These are phyloP conservation scores for Corylus americana DNA, from an alignment of 306 rosid genomes.

Conservation along the genomic window DNA sequence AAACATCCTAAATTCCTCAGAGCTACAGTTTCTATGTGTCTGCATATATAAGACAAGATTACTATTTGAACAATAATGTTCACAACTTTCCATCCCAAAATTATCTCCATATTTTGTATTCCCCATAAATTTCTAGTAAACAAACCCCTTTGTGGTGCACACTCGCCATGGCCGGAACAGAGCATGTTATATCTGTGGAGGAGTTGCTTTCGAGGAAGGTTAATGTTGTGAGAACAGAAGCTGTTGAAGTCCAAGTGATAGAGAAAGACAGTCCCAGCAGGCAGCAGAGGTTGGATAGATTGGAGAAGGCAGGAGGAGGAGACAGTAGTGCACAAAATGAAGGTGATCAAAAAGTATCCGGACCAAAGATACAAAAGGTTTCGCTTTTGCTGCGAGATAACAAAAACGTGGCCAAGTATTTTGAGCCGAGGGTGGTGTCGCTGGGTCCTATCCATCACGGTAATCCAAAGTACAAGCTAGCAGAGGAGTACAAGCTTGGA, in stretches of 20 bases:
- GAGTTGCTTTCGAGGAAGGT: background rate
- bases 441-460: conserved; percentile 29
- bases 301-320: background rate
- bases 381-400: background rate
- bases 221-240: background rate
- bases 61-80: background rate
- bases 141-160: background rate
- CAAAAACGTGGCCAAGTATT: background rate
- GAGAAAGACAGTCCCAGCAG: too few relatives aligned
- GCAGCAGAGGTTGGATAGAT: background rate
- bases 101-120: too few relatives aligned
- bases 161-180: background rate
- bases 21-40: too few relatives aligned
- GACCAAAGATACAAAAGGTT: conserved; percentile 25
- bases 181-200: conserved; percentile 4
- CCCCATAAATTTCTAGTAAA: too few relatives aligned
- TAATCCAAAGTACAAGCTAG: background rate
- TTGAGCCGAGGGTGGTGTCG: conserved; percentile 20
- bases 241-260: background rate
- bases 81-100: too few relatives aligned
- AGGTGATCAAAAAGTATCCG: too few relatives aligned
- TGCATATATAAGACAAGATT: too few relatives aligned
- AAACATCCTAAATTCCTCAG: too few relatives aligned
- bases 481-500: conserved; percentile 7
- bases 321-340: background rate